These are phyloP conservation scores for Puccinellia tenuiflora DNA, from an alignment of 176 grass and related monocot genomes.

Conservation along the genomic window DNA sequence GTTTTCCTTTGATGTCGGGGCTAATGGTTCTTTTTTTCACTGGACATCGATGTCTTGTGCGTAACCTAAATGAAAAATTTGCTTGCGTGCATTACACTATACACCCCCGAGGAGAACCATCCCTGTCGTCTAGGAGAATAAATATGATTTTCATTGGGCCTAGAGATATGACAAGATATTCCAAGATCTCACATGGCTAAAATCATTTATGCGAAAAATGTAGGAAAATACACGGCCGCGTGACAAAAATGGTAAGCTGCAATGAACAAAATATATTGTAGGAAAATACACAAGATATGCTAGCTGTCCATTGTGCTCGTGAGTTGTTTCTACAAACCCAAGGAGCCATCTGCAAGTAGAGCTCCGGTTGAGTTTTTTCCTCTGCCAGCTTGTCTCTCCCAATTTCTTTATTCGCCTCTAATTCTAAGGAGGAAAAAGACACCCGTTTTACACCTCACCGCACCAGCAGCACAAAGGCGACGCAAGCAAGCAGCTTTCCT, in stretches of 20 bases:
- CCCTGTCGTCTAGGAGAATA: background rate
- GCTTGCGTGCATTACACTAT: background rate
- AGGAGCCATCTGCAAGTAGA: background rate
- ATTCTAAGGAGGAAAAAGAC: constrained; percentile 14
- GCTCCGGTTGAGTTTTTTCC: background rate
- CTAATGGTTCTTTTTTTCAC: background rate
- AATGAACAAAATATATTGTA: no score
- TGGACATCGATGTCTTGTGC: background rate
- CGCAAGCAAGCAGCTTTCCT: constrained; percentile 31
- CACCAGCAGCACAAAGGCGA: constrained; percentile 25
- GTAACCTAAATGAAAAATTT: background rate
- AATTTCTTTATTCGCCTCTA: background rate
- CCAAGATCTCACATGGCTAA: no score
- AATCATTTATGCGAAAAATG: background rate
- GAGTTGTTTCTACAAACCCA: background rate
- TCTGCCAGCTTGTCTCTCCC: constrained; percentile 26
- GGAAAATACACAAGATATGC: background rate
- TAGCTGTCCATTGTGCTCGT: background rate
- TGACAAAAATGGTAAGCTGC: background rate
- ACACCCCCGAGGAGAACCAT: background rate
- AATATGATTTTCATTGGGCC: background rate
- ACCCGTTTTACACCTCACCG: constrained; percentile 38
- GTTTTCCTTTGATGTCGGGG: fast-evolving
- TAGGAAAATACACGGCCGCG: background rate
- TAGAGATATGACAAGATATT: no score